Percentiles rank a stretch among this genome's conserved stretches.
Evolutionary conservation across 768 basidiomycete species (phyloP).

Genomic region (Tylopilus sp.): DNA sequence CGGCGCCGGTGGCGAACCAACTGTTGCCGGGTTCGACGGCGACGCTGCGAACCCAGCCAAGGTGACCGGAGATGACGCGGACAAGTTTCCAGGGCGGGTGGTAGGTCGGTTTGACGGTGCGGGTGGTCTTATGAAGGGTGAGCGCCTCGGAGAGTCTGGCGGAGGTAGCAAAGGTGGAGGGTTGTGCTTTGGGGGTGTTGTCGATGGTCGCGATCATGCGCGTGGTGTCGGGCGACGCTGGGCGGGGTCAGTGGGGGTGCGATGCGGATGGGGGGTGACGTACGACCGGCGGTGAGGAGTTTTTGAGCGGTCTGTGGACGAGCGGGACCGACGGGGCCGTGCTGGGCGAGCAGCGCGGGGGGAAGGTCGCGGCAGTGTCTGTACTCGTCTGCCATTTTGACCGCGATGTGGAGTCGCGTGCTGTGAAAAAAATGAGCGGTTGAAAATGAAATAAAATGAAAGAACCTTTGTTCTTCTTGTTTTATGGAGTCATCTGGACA

Average conservation of each 20-base stretch:
- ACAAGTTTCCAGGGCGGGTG: constrained; percentile 96
- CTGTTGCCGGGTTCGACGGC: constrained; percentile 97
- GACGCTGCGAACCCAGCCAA: constrained; percentile 96
- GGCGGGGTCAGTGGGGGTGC: constrained; percentile 12
- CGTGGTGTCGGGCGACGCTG: constrained; percentile 46
- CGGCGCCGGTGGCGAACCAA: constrained; percentile 98
- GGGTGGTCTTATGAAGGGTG: constrained; percentile 86
- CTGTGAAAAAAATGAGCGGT: constrained; percentile 22
- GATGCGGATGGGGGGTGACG: constrained; percentile 19
- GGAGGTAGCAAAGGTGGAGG: constrained; percentile 66
- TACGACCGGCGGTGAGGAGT: constrained; percentile 70
- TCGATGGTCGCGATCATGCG: constrained; percentile 73
- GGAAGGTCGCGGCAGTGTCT: constrained; percentile 83
- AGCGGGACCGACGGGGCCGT: constrained; percentile 76
- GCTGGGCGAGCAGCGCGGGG: constrained; percentile 73
- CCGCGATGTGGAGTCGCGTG: constrained; percentile 67
- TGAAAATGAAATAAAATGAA: rapidly evolving
- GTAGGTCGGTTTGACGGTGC: constrained; percentile 92
- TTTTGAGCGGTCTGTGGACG: constrained; percentile 59
- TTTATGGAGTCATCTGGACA: constrained; percentile 54
- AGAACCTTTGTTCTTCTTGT: constrained; percentile 72
- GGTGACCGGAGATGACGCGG: constrained; percentile 95
- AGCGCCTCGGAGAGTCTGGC: constrained; percentile 83
- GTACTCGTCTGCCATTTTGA: constrained; percentile 91
- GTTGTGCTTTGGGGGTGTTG: constrained; percentile 61